These are phyloP conservation scores for Aspergillus nomiae DNA, from an alignment of 2,329 filamentous ascomycete species.

Conservation along the genomic window DNA sequence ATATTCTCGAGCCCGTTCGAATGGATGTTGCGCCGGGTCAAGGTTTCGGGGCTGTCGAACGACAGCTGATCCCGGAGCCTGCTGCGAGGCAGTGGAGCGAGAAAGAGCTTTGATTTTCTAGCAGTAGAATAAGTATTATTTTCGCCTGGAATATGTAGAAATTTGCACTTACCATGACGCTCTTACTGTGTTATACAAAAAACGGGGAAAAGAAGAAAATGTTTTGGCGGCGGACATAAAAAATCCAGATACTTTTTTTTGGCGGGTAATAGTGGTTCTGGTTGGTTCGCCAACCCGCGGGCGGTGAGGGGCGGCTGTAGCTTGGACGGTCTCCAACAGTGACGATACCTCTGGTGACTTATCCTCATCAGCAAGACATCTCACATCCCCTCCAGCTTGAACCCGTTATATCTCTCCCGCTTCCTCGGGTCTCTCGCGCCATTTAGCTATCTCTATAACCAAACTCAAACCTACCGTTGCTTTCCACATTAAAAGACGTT, in stretches of 20 bases:
- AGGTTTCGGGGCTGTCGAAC: constrained; percentile 56
- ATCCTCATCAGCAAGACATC: constrained; percentile 1
- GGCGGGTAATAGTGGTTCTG: constrained; percentile 20
- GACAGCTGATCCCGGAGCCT: constrained; percentile 49
- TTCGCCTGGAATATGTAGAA: not conserved
- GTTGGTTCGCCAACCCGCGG: constrained; percentile 34
- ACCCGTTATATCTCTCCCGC: not conserved
- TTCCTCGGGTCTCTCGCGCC: not conserved
- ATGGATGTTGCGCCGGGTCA: constrained; percentile 84
- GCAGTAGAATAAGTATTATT: constrained; percentile 10
- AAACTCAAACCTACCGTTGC: not conserved
- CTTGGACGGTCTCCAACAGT: constrained; percentile 20
- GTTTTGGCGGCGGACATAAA: constrained; percentile 1
- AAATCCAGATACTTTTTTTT: constrained; percentile 28
- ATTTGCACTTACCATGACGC: constrained; percentile 34
- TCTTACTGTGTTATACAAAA: constrained; percentile 12
- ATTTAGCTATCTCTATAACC: too few relatives aligned
- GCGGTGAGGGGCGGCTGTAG: constrained; percentile 29
- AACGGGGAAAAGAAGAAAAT: constrained; percentile 17
- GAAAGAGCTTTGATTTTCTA: constrained; percentile 61
- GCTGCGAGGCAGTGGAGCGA: constrained; percentile 49
- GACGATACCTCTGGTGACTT: constrained; percentile 20
- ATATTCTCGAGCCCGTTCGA: constrained; percentile 87
- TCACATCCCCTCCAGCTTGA: not conserved
- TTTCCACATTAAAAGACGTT: constrained; percentile 7